Conservation (phyloP, 1,284 basidiomycete species). For the Sanguinoderma infundibulare region DNA sequence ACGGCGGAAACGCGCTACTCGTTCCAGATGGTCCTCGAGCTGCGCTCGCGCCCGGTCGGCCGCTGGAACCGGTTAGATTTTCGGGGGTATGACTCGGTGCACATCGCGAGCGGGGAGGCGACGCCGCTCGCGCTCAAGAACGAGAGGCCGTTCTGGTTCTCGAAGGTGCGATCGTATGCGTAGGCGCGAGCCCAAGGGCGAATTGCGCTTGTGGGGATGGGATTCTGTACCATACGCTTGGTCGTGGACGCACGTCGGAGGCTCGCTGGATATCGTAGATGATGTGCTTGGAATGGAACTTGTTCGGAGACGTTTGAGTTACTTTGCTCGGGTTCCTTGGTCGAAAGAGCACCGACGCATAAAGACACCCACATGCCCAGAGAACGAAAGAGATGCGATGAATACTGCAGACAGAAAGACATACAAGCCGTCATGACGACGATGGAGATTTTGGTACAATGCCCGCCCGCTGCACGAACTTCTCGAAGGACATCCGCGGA, state of each 20-base stretch:
- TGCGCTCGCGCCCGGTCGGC: constrained; percentile 82
- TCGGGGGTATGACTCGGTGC: constrained; percentile 73
- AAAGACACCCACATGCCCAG: neutral
- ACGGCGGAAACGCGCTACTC: constrained; percentile 55
- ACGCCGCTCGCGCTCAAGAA: constrained; percentile 78
- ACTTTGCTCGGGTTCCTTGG: too few relatives aligned
- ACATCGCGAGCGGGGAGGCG: constrained; percentile 77
- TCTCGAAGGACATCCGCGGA: constrained; percentile 72
- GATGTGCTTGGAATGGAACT: neutral
- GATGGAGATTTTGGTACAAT: constrained; percentile 21
- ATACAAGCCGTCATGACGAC: neutral
- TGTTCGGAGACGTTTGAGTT: too few relatives aligned
- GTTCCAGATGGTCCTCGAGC: constrained; percentile 83
- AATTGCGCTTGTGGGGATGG: neutral
- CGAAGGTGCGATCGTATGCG: constrained; percentile 73
- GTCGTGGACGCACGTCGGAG: neutral
- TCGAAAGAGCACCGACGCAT: neutral
- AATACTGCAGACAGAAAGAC: neutral
- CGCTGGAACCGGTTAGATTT: constrained; percentile 91
- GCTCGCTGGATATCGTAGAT: neutral
- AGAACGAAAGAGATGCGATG: neutral
- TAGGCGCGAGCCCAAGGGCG: neutral
- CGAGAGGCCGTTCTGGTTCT: constrained; percentile 92
- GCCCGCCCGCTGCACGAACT: constrained; percentile 67
- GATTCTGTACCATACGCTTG: neutral